phyloP scores from a whole-genome alignment of 192 early-diverging fungal genomes.

The Coemansia sp. region DNA sequence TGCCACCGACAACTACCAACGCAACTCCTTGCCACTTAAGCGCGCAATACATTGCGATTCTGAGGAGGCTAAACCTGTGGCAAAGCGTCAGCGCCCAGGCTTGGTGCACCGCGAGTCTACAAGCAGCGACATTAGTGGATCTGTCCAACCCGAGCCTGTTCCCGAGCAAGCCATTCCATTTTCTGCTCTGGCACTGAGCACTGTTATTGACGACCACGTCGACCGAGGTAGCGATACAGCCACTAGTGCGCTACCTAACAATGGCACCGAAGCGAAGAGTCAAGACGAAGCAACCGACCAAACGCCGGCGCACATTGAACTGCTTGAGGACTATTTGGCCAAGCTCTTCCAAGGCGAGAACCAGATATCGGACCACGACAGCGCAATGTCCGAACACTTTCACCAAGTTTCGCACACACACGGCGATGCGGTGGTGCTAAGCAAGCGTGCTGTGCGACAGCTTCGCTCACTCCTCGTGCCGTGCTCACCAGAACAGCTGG shows the following conservation, averaged over 20 bases:
- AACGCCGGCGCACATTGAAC: slow-evolving; percentile 5
- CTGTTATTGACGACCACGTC: not conserved
- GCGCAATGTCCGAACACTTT: slow-evolving; percentile 10
- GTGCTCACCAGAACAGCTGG: slow-evolving; percentile 23
- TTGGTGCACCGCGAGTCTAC: slow-evolving; percentile 9
- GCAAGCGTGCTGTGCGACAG: slow-evolving; percentile 30
- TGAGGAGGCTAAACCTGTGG: not conserved
- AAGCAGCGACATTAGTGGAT: not conserved
- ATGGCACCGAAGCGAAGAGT: not conserved
- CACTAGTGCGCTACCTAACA: not conserved
- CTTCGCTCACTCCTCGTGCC: slow-evolving; percentile 20
- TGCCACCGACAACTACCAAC: not conserved
- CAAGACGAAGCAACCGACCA: not conserved
- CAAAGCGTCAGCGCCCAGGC: slow-evolving; percentile 6
- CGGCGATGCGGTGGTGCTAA: slow-evolving; percentile 13
- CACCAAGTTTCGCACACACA: slow-evolving; percentile 7
- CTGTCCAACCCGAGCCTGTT: not conserved
- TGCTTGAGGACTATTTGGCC: slow-evolving; percentile 32
- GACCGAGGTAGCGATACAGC: not conserved
- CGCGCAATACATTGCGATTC: not conserved
- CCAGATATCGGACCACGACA: slow-evolving; percentile 6
- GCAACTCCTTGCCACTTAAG: not conserved
- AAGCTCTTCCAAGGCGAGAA: slow-evolving; percentile 46
- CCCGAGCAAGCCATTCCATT: not conserved
- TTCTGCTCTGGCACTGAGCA: not conserved